Conservation (phyloP, 192 early-diverging fungal genomes). For the Piromyces finnis region DNA sequence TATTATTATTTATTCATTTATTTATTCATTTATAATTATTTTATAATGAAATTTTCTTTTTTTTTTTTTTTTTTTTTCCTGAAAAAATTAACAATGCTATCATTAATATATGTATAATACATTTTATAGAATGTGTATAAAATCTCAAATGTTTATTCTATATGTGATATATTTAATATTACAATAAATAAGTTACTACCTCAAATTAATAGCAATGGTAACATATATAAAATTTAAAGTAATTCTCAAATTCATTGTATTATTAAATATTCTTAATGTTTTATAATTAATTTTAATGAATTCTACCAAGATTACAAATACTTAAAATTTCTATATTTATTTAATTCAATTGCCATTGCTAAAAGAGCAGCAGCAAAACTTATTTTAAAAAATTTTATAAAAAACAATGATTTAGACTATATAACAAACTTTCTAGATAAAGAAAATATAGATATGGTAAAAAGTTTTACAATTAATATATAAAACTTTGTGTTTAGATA, state of each 20-base stretch:
- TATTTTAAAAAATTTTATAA: not conserved
- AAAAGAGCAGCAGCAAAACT: not conserved
- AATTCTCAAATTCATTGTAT: too few relatives aligned
- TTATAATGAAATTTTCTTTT: too few relatives aligned
- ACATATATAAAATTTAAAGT: too few relatives aligned
- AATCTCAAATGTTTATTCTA: not conserved
- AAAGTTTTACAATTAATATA: not conserved
- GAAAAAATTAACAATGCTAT: too few relatives aligned
- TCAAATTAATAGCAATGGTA: not conserved
- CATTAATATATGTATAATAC: too few relatives aligned
- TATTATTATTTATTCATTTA: too few relatives aligned
- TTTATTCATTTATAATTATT: too few relatives aligned
- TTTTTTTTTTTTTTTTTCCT: too few relatives aligned
- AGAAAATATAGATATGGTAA: not conserved
- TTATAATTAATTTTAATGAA: too few relatives aligned
- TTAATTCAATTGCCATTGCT: not conserved
- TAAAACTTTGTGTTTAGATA: too few relatives aligned
- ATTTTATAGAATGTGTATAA: not conserved
- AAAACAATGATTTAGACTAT: not conserved
- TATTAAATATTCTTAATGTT: too few relatives aligned
- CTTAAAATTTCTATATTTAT: not conserved
- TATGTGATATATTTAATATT: not conserved
- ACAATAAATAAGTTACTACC: not conserved
- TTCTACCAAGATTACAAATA: not conserved
- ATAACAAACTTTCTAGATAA: not conserved